Evolutionary conservation across 2,329 filamentous ascomycete genomes (phyloP), one percentile per base, ranked within the genome.

Genomic region (Fusarium sp.): DNA sequence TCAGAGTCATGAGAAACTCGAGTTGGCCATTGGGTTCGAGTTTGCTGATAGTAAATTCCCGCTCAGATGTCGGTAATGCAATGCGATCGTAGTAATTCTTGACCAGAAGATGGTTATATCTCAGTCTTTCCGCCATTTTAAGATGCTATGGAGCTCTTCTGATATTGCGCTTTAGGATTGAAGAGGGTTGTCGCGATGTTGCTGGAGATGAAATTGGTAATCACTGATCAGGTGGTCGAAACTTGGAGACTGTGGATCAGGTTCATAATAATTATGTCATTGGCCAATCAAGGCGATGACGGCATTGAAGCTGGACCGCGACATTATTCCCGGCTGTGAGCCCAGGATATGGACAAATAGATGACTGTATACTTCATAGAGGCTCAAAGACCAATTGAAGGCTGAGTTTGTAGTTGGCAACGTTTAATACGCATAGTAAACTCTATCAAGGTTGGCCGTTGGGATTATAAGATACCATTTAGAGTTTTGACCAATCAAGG

Each of bases 1-100:
- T 41, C 2, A 66, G 47, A 3, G 18, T 6, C 8, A 29, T 33
- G 8, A 63, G 44, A 13, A 49, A 49, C 4, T 63, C 29, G 13
- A 57, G 29, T 13, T 66, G 62, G 21, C 66, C 18, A 6, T 31
- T 0, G 21, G 46, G 11, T n/a, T n/a, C n/a, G 18, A 65, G 31
- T 12, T 16, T 28, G 2, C 7, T n/a, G 15, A 63, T 24, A 7
- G 15, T 21, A 35, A 33, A 52, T 20, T 28, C 18, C 2, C 39
- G 56, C 42, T 41, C 26, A 7, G 44, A 29, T 9, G 21, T 13
- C 2, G 50, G 44, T 2, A 67, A 41, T 5, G 50, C 47, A 21
- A 66, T 67, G 3, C 63, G 49, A 8, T 57, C 28, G 9, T 63
- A 66, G n/a, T 66, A 66, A 13, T 29, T 42, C 21, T 48, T 35